Evolutionary conservation across 306 rosid genomes (phyloP), one percentile per base, ranked within the genome.

Genomic region (Argentina anserina): DNA sequence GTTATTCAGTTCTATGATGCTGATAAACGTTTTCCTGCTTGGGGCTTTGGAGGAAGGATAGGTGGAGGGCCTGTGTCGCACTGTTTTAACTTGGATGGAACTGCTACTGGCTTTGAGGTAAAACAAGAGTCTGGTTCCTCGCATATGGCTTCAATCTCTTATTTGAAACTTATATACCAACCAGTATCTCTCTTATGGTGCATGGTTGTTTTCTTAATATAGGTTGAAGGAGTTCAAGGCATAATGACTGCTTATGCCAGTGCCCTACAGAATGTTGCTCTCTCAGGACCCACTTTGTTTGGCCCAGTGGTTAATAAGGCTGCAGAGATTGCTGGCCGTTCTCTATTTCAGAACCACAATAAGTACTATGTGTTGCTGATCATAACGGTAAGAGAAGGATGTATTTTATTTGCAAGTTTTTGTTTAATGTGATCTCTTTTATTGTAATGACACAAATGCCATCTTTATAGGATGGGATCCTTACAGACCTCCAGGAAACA

Each of bases 21-120:
- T 47, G 90, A 90, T 70, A 84, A 72, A 69, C 80, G 58, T 28
- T 93, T 93, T 82, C 97, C 97, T 34, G 90, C 96, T 37, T 89
- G 97, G 96, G 98, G 98, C n/a, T 93, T 93, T 77, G 97, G 98
- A 79, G 97, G 92, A 78, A 81, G 76, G 75, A 41, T 76, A 52
- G 61, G 3, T 15, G 79, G 47, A 63, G 89, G 86, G 18, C 33
- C 47, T 3, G 3, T 90, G 28, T 93, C 96, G 12, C 96, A 93
- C 74, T 87, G 98, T 76, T 93, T 93, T 73, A 90, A 87, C 84
- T 82, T 93, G 82, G 88, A 88, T 71, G 88, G 87, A 63, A 63
- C 64, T 79, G 50, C 84, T 47, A 66, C 80, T 60, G 62, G 42
- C 69, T 76, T 49, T 31, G 97, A 90, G 97, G 97, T 93, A 70